These are phyloP conservation scores for Ceratocystis diversiconidia DNA, from an alignment of 2,329 filamentous ascomycete species.

Conservation along the genomic window DNA sequence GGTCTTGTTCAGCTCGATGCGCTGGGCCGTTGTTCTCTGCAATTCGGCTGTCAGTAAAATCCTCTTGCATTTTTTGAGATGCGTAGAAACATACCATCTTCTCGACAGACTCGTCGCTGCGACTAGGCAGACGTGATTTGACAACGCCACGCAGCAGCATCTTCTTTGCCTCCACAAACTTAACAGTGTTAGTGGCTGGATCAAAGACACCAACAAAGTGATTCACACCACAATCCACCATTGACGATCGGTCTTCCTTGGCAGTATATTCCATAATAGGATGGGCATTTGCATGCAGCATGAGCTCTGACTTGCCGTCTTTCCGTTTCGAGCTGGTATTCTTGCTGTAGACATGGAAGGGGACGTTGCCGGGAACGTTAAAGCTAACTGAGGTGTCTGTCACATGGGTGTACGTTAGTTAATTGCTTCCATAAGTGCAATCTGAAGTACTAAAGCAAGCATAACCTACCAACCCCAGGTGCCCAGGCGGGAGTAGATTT, in stretches of 20 bases:
- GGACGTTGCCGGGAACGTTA: slow-evolving; percentile 25
- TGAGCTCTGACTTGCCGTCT: slow-evolving; percentile 33
- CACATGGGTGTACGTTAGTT: not conserved
- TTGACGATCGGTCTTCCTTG: slow-evolving; percentile 26
- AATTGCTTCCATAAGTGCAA: not conserved
- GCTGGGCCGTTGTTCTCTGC: slow-evolving; percentile 45
- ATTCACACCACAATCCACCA: slow-evolving; percentile 32
- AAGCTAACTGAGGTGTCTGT: slow-evolving; percentile 28
- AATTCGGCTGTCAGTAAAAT: slow-evolving; percentile 20
- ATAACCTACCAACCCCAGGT: slow-evolving; percentile 14
- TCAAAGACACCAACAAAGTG: slow-evolving; percentile 55
- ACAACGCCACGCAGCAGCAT: slow-evolving; percentile 46
- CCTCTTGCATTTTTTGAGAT: not conserved
- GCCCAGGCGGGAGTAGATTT: slow-evolving; percentile 10
- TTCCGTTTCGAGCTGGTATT: slow-evolving; percentile 24
- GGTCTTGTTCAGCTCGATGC: slow-evolving; percentile 56
- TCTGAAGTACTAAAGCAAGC: not conserved
- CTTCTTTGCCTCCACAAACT: slow-evolving; percentile 50
- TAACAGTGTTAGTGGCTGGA: slow-evolving; percentile 41
- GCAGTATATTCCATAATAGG: slow-evolving; percentile 45
- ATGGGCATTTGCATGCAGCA: slow-evolving; percentile 45
- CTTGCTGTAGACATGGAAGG: slow-evolving; percentile 38
- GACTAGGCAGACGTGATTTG: slow-evolving; percentile 36
- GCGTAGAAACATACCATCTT: slow-evolving; percentile 17
- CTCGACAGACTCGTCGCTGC: slow-evolving; percentile 30